phyloP scores from a whole-genome alignment of 129 eudicot genomes.

The Artemisia tridentata region DNA sequence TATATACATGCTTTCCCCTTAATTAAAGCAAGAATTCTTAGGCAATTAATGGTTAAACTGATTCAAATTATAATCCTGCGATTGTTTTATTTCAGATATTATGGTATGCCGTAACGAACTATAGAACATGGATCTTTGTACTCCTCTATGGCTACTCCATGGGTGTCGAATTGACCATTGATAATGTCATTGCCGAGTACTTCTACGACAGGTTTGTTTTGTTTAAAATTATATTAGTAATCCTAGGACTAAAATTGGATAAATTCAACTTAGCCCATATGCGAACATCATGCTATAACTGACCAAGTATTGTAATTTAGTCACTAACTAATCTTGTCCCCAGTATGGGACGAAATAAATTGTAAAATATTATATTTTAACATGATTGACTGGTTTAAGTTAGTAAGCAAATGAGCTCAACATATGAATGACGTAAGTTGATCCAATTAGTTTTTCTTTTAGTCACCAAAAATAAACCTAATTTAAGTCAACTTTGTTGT shows the following conservation, averaged over 20 bases:
- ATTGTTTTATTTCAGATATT: constrained; percentile 33
- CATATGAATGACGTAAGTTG: too few relatives aligned
- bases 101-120: constrained; percentile 60
- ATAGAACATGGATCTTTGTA: constrained; percentile 65
- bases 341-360: too few relatives aligned
- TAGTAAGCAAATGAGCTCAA: background rate
- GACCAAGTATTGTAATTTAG: too few relatives aligned
- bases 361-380: too few relatives aligned
- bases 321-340: too few relatives aligned
- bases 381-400: too few relatives aligned
- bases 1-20: background rate
- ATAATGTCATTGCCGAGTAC: constrained; percentile 64
- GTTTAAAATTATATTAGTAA: too few relatives aligned
- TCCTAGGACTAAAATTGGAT: too few relatives aligned
- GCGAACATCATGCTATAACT: too few relatives aligned
- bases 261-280: too few relatives aligned
- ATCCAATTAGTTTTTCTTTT: too few relatives aligned
- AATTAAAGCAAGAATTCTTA: background rate
- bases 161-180: constrained; percentile 63
- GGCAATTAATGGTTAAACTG: background rate
- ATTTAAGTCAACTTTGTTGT: background rate
- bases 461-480: background rate
- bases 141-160: constrained; percentile 60
- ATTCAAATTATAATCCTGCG: background rate
- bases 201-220: constrained; percentile 53